Conservation (phyloP, 2,329 filamentous ascomycete genomes). For the Pseudocercospora crystallina region DNA sequence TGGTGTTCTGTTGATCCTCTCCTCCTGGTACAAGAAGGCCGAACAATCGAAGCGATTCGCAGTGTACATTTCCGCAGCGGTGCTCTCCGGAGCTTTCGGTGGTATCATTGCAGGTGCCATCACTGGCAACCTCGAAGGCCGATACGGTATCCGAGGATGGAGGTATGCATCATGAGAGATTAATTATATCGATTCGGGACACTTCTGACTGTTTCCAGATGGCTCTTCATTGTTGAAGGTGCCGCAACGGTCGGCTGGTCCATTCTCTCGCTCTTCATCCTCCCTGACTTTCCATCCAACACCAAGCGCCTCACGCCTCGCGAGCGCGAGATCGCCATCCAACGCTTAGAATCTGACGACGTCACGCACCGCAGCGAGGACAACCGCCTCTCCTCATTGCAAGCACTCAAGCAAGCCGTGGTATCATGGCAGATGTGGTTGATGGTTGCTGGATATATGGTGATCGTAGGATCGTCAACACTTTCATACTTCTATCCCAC, state of each 20-base stretch:
- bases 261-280: constrained; percentile 45
- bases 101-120: constrained; percentile 43
- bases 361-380: constrained; percentile 37
- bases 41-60: constrained; percentile 59
- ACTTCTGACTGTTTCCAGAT: constrained; percentile 21
- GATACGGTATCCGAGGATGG: constrained; percentile 43
- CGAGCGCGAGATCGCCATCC: constrained; percentile 46
- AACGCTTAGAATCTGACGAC: constrained; percentile 46
- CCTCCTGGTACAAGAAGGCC: constrained; percentile 59
- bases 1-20: constrained; percentile 55
- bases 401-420: constrained; percentile 42
- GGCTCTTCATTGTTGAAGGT: constrained; percentile 36
- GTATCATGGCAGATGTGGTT: constrained; percentile 50
- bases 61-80: constrained; percentile 59
- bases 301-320: constrained; percentile 43
- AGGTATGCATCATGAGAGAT: too few species aligned
- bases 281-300: constrained; percentile 53
- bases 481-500: constrained; percentile 58
- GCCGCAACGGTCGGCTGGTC: constrained; percentile 48
- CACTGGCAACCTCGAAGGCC: constrained; percentile 39
- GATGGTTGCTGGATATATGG: constrained; percentile 53
- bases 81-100: constrained; percentile 55
- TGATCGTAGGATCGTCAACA: constrained; percentile 51
- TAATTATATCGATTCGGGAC: too few species aligned
- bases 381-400: constrained; percentile 37